Base-by-base conservation (phyloP, 2,329 filamentous ascomycete species). In the Claviceps pusilla region DNA sequence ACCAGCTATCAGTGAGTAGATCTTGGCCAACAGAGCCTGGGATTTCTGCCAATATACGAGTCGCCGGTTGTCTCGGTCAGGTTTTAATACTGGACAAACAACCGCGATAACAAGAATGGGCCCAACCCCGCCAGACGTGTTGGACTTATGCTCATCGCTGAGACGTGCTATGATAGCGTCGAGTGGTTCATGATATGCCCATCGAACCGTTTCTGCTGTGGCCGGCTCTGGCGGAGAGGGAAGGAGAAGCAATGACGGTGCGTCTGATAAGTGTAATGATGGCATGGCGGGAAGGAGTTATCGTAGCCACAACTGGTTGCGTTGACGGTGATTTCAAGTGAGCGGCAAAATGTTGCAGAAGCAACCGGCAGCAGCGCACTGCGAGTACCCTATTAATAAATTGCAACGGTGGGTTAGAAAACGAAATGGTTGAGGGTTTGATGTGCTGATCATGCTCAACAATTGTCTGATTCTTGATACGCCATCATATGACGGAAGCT, bases 1-100 rank as follows among this genome's bases (percentile, higher is more conserved):
- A 48, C 83, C 72, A 39, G 84, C 84, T 54, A 93, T 73, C 51
- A 96, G 76, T 62, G 83, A 82, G 74, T 97, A 97, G 29, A 94
- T 65, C 31, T 79, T 79, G 3, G 86, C 86, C 28, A 96, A 70
- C 5, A 91, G 73, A n/a, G 77, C 74, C 67, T 95, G 89, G 0
- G 83, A 78, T n/a, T 76, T 70, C 39, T 75, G 65, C 77, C 89
- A 95, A 19, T 79, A 72, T 71, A 29, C 76, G 72, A 60, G 42
- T 28, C 52, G 53, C 10, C 78, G 45, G 57, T 76, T 41, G 48
- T 46, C 24, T 52, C 54, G 28, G 71, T 70, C 37, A 78, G 75
- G 14, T 37, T 49, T 74, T 70, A 89, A 74, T 52, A 84, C 73
- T 2, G 83, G 79, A 50, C 78, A 78, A 2, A 78, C 76, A 42